A percentile compares a stretch with the other conserved stretches of the same genome.
phyloP scores from a whole-genome alignment of 495 filamentous ascomycete genomes.

The Annulohypoxylon moriforme region DNA sequence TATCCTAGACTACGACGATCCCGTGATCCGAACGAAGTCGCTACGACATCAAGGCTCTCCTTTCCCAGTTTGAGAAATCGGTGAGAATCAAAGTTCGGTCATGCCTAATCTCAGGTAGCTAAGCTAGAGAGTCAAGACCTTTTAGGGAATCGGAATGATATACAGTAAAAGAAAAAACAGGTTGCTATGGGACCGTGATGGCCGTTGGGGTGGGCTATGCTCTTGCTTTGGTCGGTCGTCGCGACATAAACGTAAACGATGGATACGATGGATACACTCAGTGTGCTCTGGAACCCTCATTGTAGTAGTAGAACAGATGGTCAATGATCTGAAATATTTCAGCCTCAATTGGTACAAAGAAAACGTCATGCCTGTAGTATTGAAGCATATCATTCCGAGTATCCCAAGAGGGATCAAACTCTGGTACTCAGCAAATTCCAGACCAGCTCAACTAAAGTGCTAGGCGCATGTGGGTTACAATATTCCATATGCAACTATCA shows the following conservation, averaged over 20 bases:
- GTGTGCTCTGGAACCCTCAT: neutral
- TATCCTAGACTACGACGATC: neutral
- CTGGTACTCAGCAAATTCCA: neutral
- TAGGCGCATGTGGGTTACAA: neutral
- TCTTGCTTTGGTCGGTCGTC: neutral
- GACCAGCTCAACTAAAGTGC: neutral
- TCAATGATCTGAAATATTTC: neutral
- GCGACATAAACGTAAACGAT: neutral
- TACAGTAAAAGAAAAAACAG: neutral
- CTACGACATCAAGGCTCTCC: neutral
- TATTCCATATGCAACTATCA: neutral
- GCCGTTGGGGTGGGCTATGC: neutral
- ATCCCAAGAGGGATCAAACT: neutral
- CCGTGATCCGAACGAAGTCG: neutral
- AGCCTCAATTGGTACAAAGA: conserved; percentile 7
- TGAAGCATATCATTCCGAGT: neutral
- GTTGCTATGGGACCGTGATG: neutral
- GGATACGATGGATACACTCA: neutral
- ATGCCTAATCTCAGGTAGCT: neutral
- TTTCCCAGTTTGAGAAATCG: neutral
- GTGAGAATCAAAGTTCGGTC: neutral
- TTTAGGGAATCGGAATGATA: conserved; percentile 4
- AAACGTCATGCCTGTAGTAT: neutral
- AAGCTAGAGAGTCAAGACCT: conserved; percentile 1
- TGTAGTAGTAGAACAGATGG: neutral